Evolutionary conservation across 371 early-diverging fungal species (phyloP).

Genomic region (Zancudomyces culisetae): DNA sequence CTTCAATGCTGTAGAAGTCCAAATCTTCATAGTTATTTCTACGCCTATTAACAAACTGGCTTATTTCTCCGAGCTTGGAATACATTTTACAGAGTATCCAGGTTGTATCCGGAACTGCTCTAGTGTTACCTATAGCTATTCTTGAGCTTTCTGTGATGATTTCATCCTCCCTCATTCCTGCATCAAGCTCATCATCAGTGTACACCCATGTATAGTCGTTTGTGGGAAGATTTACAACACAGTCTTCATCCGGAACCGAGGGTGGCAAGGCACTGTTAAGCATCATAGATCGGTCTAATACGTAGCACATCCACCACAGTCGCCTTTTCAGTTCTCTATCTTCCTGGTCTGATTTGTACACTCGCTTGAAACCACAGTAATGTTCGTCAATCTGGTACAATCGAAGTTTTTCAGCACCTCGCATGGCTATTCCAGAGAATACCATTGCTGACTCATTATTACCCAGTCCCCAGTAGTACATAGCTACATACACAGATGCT

Average conservation of each 20-base stretch:
- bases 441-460: conserved; percentile 4
- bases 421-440: not conserved
- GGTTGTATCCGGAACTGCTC: not conserved
- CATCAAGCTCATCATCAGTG: not conserved
- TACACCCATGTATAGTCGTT: conserved; percentile 21
- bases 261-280: conserved; percentile 23
- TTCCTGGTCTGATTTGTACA: conserved; percentile 1
- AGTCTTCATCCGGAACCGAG: conserved; percentile 23
- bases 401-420: conserved; percentile 19
- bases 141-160: not conserved
- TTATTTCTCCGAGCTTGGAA: conserved; percentile 11
- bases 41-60: conserved; percentile 22
- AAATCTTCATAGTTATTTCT: conserved; percentile 5
- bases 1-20: conserved; percentile 10
- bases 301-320: conserved; percentile 23
- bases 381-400: conserved; percentile 23
- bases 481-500: not conserved
- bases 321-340: conserved; percentile 10
- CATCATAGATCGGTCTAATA: conserved; percentile 19
- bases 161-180: not conserved
- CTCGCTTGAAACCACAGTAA: conserved; percentile 3
- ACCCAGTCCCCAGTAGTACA: conserved; percentile 1
- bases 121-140: not conserved
- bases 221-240: conserved; percentile 18
- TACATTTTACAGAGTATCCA: conserved; percentile 5